A percentile compares a stretch with the other conserved stretches of the same genome.
phyloP scores from a whole-genome alignment of 2,329 filamentous ascomycete genomes.

The Scopulariopsis brevicaulis region DNA sequence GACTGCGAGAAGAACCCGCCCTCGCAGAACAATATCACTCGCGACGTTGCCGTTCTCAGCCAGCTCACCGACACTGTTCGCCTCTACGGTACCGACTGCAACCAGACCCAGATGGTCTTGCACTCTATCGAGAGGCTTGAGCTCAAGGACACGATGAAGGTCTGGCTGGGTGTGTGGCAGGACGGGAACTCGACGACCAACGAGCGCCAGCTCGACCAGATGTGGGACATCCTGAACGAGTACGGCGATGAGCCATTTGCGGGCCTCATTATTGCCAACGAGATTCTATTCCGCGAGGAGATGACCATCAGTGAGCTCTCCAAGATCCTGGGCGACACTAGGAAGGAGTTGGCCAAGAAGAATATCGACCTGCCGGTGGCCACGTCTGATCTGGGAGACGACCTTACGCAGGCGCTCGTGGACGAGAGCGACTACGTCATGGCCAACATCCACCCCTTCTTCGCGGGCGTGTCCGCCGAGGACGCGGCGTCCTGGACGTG shows the following conservation, averaged over 20 bases:
- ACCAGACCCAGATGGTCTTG: conserved; percentile 89
- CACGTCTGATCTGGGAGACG: conserved; percentile 79
- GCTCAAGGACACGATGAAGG: conserved; percentile 61
- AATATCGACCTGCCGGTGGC: conserved; percentile 65
- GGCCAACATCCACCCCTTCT: conserved; percentile 96
- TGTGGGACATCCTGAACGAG: conserved; percentile 71
- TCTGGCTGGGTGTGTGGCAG: conserved; percentile 94
- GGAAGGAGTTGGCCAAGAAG: conserved; percentile 57
- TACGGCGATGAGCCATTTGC: conserved; percentile 62
- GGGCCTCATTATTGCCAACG: conserved; percentile 73
- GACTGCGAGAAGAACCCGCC: conserved; percentile 67
- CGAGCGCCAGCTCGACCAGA: conserved; percentile 65
- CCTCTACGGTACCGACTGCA: conserved; percentile 92
- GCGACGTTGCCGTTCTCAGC: conserved; percentile 79
- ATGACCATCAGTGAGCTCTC: conserved; percentile 56
- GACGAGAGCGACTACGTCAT: conserved; percentile 74
- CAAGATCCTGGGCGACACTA: conserved; percentile 54
- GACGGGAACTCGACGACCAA: conserved; percentile 78
- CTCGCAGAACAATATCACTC: conserved; percentile 88
- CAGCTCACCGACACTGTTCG: conserved; percentile 82
- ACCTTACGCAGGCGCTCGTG: conserved; percentile 67
- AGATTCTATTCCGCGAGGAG: conserved; percentile 66
- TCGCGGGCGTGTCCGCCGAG: conserved; percentile 61
- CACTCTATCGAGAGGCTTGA: conserved; percentile 67
- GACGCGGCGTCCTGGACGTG: conserved; percentile 71